phyloP scores from a whole-genome alignment of 345 rosid species.

The Eucalyptus pauciflora region DNA sequence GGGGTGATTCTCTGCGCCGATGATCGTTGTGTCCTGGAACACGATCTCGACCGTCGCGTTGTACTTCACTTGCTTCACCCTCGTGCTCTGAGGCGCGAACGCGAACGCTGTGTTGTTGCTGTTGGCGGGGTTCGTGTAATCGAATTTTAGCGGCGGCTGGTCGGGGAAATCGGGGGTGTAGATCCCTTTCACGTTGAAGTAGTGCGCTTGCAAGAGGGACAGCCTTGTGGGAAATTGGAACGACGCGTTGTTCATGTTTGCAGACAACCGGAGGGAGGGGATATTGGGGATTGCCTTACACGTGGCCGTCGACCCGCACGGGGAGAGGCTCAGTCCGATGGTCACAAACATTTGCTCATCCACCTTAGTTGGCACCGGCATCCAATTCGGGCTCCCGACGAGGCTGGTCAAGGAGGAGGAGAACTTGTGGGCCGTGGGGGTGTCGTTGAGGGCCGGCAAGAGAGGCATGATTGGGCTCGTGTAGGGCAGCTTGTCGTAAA shows the following conservation, averaged over 20 bases:
- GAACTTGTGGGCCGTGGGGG: slow-evolving; percentile 55
- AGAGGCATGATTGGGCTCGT: slow-evolving; percentile 45
- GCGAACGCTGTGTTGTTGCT: not conserved
- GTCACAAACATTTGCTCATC: slow-evolving; percentile 69
- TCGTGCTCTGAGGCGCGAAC: not conserved
- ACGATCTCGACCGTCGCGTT: slow-evolving; percentile 2
- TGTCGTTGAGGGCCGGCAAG: slow-evolving; percentile 52
- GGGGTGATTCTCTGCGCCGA: slow-evolving; percentile 1
- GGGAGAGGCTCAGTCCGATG: slow-evolving; percentile 31
- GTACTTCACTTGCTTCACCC: not conserved
- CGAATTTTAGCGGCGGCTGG: slow-evolving; percentile 43
- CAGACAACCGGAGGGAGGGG: slow-evolving; percentile 20
- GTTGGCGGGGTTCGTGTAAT: slow-evolving; percentile 35
- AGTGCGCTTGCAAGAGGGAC: slow-evolving; percentile 54
- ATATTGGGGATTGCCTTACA: slow-evolving; percentile 19
- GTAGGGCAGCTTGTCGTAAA: not conserved
- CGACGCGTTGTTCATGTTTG: slow-evolving; percentile 74
- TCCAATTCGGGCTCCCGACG: slow-evolving; percentile 34
- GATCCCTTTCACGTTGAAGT: slow-evolving; percentile 32
- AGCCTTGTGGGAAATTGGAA: slow-evolving; percentile 28
- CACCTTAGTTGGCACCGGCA: slow-evolving; percentile 50
- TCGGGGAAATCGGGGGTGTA: slow-evolving; percentile 59
- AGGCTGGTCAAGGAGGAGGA: slow-evolving; percentile 37
- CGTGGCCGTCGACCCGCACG: slow-evolving; percentile 33
- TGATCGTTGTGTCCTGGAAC: slow-evolving; percentile 6